Base-by-base conservation (phyloP, 2,329 filamentous ascomycete genomes). In the Ophiostoma triangulosporum region DNA sequence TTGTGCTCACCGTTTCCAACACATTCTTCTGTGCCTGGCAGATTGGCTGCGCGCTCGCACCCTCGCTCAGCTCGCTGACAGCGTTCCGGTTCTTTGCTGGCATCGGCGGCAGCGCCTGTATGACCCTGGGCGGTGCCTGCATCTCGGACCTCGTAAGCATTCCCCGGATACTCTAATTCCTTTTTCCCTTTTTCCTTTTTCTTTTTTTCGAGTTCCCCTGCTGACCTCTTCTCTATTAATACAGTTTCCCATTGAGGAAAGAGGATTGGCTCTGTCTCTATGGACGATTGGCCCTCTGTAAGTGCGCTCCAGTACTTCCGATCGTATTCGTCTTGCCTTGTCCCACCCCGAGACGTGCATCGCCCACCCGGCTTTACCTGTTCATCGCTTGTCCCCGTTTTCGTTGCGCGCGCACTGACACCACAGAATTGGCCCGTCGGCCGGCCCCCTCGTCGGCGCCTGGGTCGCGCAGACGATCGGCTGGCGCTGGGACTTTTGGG, bases 1-100 rank as follows among this genome's bases (percentile, higher is more conserved):
- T 89, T 0, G 85, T 95, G 36, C 91, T 95, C 61, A 73, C 88
- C 27, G 71, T 73, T 1, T 83, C 86, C 8, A 88, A 88, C 51
- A 7, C 32, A 2, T 68, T 85, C 2, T 85, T 86, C 66, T 77
- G 76, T 49, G 73, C 67, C 0, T 86, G 83, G 62, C 81, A 57
- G 82, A 78, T 83, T 26, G 84, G 80, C 0, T 84, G 81, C 55
- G 84, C 80, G 1, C 68, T 85, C 4, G 71, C 80, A 0, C 75
- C 76, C 1, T 65, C 63, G 6, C 68, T 85, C 49, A 63, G 64
- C 17, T 66, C 74, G 36, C 71, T 61, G 27, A 58, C 58, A 29
- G 58, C 49, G 12, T 60, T 61, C 36, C 60, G 60, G 6, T 43
- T 61, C 6, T 29, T 61, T n/a, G 48, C 56, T 4, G 60, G 59